These are phyloP conservation scores for Globisporangium polare DNA, from an alignment of 352 stramenopile species.

Conservation along the genomic window DNA sequence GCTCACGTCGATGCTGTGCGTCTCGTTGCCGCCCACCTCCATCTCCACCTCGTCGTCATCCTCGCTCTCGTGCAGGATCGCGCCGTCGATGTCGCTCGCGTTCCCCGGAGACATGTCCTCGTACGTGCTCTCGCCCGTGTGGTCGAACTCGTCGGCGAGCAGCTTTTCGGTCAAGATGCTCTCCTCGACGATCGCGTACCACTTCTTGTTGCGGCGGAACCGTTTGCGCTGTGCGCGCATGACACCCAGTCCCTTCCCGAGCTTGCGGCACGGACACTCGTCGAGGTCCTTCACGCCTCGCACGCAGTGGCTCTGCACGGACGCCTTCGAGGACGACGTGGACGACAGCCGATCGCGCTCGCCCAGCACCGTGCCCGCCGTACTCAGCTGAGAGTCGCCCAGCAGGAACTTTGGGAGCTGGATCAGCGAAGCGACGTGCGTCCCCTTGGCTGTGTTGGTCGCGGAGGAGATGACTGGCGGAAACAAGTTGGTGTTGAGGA, in stretches of 20 bases:
- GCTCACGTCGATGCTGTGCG: neutral
- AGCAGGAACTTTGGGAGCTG: constrained; percentile 6
- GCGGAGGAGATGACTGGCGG: constrained; percentile 2
- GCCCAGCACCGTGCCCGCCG: neutral
- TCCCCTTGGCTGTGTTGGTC: constrained; percentile 2
- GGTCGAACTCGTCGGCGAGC: constrained; percentile 22
- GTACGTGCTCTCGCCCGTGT: constrained; percentile 23
- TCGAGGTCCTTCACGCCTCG: constrained; percentile 19
- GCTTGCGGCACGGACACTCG: constrained; percentile 41
- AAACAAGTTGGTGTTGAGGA: constrained; percentile 15
- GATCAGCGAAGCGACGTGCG: constrained; percentile 6
- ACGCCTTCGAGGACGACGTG: constrained; percentile 24
- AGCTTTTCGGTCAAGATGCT: constrained; percentile 34
- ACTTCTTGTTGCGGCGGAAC: constrained; percentile 51
- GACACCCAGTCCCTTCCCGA: constrained; percentile 33
- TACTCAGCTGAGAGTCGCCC: constrained; percentile 7
- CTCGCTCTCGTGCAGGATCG: constrained; percentile 21
- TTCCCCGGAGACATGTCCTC: constrained; percentile 27
- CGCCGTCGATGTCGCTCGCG: constrained; percentile 18
- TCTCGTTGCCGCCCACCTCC: neutral
- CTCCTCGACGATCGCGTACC: constrained; percentile 40
- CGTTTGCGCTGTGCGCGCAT: constrained; percentile 26
- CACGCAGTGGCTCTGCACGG: constrained; percentile 13
- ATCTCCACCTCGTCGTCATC: constrained; percentile 4
- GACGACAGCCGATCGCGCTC: constrained; percentile 20